Evolutionary conservation across 495 filamentous ascomycete genomes (phyloP), one percentile per base, ranked within the genome.

Genomic region (Aspergillus baeticus): DNA sequence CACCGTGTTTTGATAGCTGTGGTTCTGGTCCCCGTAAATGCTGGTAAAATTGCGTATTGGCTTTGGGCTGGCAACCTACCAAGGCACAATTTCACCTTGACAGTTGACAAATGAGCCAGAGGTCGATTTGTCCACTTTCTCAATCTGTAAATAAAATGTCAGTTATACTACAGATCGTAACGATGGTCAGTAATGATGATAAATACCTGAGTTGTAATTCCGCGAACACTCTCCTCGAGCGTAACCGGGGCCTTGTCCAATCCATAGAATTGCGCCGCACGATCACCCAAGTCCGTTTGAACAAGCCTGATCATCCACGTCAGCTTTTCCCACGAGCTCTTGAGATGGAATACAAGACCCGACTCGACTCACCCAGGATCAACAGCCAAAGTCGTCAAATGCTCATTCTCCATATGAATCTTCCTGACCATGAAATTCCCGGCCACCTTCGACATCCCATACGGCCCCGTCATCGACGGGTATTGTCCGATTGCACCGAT

Each of bases 391-490:
- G 69, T 52, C 2, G 67, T 62, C 18, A 79, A 47, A 15, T 63
- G 37, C 42, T 51, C 26, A 57, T 74, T 62, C 61, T 73, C 69
- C n/a, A 55, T 50, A 61, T 78, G 64, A 36, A 76, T 70, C 52
- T 70, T 73, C 48, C 60, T 60, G 2, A 67, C 46, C 17, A 77
- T 29, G 56, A 62, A 77, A 57, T 79, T 75, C 6, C 71, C 51
- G 1, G 69, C 68, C n/a, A 57, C 70, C 56, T 77, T 77, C 4
- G 67, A 70, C 23, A 65, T 59, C 17, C 71, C 73, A 60, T 77
- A 77, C 0, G 66, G 66, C 5, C 54, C 52, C 21, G 58, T 59
- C 41, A 65, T 17, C 6, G 62, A 59, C 0, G 59, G 35, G 1
- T 64, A 46, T 17, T 54, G 41, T 20, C 67, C 70, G 26, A 70